phyloP scores from a whole-genome alignment of 306 rosid genomes.

The Cucumis melo region DNA sequence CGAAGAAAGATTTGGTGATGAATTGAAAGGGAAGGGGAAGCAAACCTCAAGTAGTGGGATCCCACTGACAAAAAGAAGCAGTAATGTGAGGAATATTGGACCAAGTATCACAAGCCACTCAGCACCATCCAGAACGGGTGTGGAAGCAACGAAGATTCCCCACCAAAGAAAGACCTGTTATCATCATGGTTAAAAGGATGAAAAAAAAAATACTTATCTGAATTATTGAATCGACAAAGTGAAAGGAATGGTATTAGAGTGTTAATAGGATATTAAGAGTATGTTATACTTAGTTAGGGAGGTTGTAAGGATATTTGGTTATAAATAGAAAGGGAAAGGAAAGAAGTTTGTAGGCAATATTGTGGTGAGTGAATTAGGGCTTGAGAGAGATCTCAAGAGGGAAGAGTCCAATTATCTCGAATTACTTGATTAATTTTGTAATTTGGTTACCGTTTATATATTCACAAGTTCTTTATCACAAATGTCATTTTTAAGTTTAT shows the following conservation, averaged over 20 bases:
- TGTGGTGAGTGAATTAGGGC: too few relatives aligned
- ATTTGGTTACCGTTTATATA: too few relatives aligned
- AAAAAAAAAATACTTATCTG: neutral
- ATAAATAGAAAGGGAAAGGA: too few relatives aligned
- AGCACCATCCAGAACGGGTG: constrained; percentile 54
- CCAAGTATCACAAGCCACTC: constrained; percentile 90
- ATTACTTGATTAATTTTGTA: too few relatives aligned
- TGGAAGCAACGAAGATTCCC: constrained; percentile 86
- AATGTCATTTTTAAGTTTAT: neutral
- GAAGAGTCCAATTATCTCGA: too few relatives aligned
- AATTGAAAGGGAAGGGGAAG: constrained; percentile 7
- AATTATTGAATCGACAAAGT: neutral
- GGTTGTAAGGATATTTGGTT: too few relatives aligned
- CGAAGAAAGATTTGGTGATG: neutral
- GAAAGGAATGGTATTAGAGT: too few relatives aligned
- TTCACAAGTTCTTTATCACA: neutral
- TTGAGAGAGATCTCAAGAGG: too few relatives aligned
- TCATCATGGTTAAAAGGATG: constrained; percentile 11
- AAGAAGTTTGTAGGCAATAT: too few relatives aligned
- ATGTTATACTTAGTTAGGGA: too few relatives aligned
- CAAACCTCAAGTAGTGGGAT: constrained; percentile 89
- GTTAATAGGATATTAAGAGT: too few relatives aligned
- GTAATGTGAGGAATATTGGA: constrained; percentile 63
- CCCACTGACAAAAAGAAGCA: constrained; percentile 97
- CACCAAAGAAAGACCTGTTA: constrained; percentile 87